Evolutionary conservation across 2,329 filamentous ascomycete genomes (phyloP).

Genomic region (Ceratocystis diversiconidia): DNA sequence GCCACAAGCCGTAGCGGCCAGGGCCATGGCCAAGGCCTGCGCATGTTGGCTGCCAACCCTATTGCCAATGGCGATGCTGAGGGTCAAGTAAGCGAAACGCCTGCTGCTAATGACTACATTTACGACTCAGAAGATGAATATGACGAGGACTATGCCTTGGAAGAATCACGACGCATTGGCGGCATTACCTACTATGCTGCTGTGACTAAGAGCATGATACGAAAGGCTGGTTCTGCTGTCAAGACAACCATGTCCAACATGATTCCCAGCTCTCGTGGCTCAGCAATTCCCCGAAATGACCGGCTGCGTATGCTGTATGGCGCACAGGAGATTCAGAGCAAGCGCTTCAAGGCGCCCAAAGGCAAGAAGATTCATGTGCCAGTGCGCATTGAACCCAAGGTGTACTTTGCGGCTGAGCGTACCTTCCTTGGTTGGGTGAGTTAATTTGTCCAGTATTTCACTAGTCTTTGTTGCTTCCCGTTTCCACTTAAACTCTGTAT

Average conservation of each 20-base stretch:
- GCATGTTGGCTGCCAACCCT: conserved; percentile 25
- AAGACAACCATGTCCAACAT: conserved; percentile 22
- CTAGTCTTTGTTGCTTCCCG: neutral
- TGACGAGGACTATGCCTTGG: conserved; percentile 57
- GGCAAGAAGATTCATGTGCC: conserved; percentile 93
- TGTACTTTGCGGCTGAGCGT: conserved; percentile 89
- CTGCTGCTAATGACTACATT: conserved; percentile 51
- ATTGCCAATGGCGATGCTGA: conserved; percentile 49
- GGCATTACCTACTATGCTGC: conserved; percentile 60
- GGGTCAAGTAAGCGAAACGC: conserved; percentile 57
- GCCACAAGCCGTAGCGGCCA: neutral
- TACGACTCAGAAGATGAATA: conserved; percentile 81
- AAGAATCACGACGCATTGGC: conserved; percentile 62
- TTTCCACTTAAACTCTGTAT: neutral
- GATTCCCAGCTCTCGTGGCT: conserved; percentile 40
- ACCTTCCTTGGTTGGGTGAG: conserved; percentile 88
- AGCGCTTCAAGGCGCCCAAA: conserved; percentile 56
- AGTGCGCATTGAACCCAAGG: conserved; percentile 90
- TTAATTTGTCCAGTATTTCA: conserved; percentile 18
- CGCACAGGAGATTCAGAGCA: conserved; percentile 39
- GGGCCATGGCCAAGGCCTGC: neutral
- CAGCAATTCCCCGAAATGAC: conserved; percentile 44
- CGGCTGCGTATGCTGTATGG: conserved; percentile 40
- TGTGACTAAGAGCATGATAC: conserved; percentile 24
- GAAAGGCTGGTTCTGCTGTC: conserved; percentile 10